Base-by-base conservation (phyloP, 805 yeast genomes). In the Metschnikowia gruessii region DNA sequence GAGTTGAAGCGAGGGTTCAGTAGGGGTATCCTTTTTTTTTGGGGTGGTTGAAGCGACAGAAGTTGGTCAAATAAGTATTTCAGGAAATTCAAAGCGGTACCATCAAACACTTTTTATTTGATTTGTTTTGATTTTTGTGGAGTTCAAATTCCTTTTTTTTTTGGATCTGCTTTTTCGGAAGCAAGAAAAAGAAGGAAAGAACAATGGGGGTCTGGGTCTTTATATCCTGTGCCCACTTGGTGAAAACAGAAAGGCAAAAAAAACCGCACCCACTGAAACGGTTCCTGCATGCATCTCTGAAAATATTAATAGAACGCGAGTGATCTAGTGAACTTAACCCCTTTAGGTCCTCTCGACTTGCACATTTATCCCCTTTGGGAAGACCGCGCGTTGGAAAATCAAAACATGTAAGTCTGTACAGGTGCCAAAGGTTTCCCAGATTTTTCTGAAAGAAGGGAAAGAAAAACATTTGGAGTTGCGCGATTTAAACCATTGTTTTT, bases 331-430 rank as follows among this genome's bases (percentile, higher is more conserved):
- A 21, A 4, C 4, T 16, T 36, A 3, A 13, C 29, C 30, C 33
- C n/a, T 24, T 17, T 30, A 8, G 28, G 10, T 17, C 18, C 10
- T 12, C 29, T n/a, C 29, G 17, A 17, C n/a, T 33, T 33, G 15
- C 22, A 3, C 19, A 33, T 16, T 16, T 33, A 17, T 30, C 29
- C 42, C 36, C 13, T 22, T 39, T 39, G 17, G 17, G 36, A 35
- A 34, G 35, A 19, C 12, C 26, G 26, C 42, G 42, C 42, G 36
- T 30, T n/a, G 36, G 22, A 10, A 30, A 30, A 30, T 18, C 42
- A 39, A 11, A 19, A 39, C 15, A 36, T 18, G 15, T 10, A 15
- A 15, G 15, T 17, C 3, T 33, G n/a, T 33, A 11, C 22, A 33
- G 19, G 36, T 12, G 22, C 3, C 13, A 4, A 33, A 33, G 22